A percentile compares a stretch with the other conserved stretches of the same genome.
These are phyloP conservation scores for Phlegmacium glaucopus DNA, from an alignment of 768 basidiomycete species.

Conservation along the genomic window DNA sequence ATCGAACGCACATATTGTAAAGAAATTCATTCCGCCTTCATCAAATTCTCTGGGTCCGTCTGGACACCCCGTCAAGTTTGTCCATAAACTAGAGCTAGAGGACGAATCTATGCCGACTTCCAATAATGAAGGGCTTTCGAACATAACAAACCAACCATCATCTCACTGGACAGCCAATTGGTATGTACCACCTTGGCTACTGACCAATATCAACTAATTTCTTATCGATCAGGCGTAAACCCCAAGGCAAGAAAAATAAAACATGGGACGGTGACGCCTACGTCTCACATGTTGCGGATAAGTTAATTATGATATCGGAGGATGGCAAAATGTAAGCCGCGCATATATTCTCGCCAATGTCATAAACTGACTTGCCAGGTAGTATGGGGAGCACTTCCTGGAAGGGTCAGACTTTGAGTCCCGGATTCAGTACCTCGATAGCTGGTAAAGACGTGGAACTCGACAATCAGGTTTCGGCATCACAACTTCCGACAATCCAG, in stretches of 20 bases:
- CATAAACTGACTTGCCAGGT: background rate
- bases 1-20: constrained; percentile 4
- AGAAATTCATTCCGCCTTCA: constrained; percentile 26
- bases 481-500: constrained; percentile 47
- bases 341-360: background rate
- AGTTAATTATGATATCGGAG: constrained; percentile 63
- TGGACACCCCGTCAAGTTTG: background rate
- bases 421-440: constrained; percentile 43
- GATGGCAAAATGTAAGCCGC: constrained; percentile 62
- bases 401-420: constrained; percentile 52
- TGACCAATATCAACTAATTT: constrained; percentile 2
- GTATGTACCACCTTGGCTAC: constrained; percentile 19
- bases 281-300: constrained; percentile 47
- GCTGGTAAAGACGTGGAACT: constrained; percentile 63
- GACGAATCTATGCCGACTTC: background rate
- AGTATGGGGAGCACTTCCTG: constrained; percentile 64
- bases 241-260: constrained; percentile 72
- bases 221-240: constrained; percentile 57
- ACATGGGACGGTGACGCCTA: constrained; percentile 85
- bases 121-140: constrained; percentile 1
- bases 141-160: constrained; percentile 16
- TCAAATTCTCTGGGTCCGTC: background rate
- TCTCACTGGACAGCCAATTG: constrained; percentile 71
- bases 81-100: background rate
- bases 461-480: constrained; percentile 44